Conservation (phyloP, 495 filamentous ascomycete genomes). For the Neurospora tetrasperma region DNA sequence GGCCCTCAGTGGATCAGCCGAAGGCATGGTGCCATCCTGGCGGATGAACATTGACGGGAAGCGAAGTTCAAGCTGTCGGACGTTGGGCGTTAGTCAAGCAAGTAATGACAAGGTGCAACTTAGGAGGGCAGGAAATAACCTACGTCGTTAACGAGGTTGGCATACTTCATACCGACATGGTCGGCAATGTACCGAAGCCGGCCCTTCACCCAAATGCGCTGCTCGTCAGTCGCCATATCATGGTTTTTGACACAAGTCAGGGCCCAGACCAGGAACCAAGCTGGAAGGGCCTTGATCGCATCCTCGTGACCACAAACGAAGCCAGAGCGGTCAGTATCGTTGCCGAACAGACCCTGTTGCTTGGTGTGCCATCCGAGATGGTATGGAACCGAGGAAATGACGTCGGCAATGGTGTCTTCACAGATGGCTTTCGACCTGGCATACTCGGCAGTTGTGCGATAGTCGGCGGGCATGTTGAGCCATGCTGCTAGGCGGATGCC, state of each 20-base stretch:
- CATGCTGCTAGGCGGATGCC: slow-evolving; percentile 39
- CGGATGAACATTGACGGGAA: slow-evolving; percentile 41
- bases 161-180: slow-evolving; percentile 35
- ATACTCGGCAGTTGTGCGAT: slow-evolving; percentile 41
- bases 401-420: slow-evolving; percentile 33
- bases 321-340: slow-evolving; percentile 8
- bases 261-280: slow-evolving; percentile 27
- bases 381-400: slow-evolving; percentile 42
- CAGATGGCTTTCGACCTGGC: slow-evolving; percentile 28
- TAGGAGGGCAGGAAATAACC: background rate
- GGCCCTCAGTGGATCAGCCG: slow-evolving; percentile 5
- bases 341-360: slow-evolving; percentile 12
- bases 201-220: slow-evolving; percentile 33
- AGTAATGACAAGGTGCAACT: background rate
- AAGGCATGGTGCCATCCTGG: slow-evolving; percentile 22
- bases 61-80: slow-evolving; percentile 28
- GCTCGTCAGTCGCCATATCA: slow-evolving; percentile 36
- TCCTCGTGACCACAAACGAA: slow-evolving; percentile 32
- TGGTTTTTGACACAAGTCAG: slow-evolving; percentile 29
- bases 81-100: background rate
- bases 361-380: slow-evolving; percentile 39
- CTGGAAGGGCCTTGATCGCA: slow-evolving; percentile 34
- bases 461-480: slow-evolving; percentile 38
- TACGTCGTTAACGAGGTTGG: slow-evolving; percentile 30
- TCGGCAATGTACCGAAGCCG: slow-evolving; percentile 33